Evolutionary conservation across 345 rosid genomes (phyloP).

Genomic region (Salix suchowensis): DNA sequence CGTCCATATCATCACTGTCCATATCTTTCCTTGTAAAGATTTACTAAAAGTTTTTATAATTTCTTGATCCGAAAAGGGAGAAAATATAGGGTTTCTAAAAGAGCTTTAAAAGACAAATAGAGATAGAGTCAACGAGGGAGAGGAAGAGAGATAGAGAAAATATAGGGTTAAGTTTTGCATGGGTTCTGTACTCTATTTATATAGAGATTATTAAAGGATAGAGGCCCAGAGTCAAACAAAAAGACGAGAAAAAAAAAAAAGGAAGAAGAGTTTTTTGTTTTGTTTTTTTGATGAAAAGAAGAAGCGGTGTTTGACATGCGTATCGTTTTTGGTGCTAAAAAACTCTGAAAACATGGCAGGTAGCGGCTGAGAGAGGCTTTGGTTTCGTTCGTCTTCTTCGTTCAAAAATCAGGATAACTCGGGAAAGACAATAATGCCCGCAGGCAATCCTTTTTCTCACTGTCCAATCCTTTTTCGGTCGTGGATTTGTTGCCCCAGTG

Average conservation of each 20-base stretch:
- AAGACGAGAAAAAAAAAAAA: neutral
- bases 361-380: constrained; percentile 46
- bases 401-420: constrained; percentile 7
- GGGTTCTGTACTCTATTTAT: neutral
- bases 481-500: constrained; percentile 8
- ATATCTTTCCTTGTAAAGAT: neutral
- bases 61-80: neutral
- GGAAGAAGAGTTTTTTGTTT: too few species aligned
- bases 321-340: constrained; percentile 71
- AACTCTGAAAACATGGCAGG: constrained; percentile 91
- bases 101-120: neutral
- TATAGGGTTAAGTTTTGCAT: neutral
- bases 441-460: neutral
- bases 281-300: neutral
- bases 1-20: constrained; percentile 19
- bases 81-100: constrained; percentile 8
- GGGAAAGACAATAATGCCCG: constrained; percentile 18
- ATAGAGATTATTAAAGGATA: neutral
- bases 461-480: neutral
- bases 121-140: neutral
- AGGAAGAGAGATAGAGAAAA: neutral
- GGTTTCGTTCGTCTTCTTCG: constrained; percentile 4
- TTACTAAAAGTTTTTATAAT: neutral
- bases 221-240: neutral
- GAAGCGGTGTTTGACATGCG: constrained; percentile 61